These are phyloP conservation scores for Cylindrotheca closterium DNA, from an alignment of 108 stramenopile genomes.

Conservation along the genomic window DNA sequence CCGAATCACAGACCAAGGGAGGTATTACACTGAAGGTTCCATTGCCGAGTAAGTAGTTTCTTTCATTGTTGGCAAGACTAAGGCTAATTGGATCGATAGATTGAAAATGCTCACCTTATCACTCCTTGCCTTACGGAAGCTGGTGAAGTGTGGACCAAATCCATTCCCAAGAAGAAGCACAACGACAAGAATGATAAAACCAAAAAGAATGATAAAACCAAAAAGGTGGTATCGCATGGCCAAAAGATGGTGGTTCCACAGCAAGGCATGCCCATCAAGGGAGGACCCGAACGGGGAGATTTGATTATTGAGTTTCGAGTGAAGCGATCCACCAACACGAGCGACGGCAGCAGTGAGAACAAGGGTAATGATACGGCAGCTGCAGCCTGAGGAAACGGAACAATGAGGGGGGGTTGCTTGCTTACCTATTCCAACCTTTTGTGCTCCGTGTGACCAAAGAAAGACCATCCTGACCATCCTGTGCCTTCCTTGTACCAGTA, in stretches of 20 bases:
- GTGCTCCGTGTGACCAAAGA: too few relatives aligned
- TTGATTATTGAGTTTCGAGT: slow-evolving; percentile 62
- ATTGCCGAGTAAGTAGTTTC: slow-evolving; percentile 29
- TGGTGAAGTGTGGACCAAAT: slow-evolving; percentile 50
- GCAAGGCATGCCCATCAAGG: slow-evolving; percentile 72
- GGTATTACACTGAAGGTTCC: slow-evolving; percentile 51
- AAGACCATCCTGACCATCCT: too few relatives aligned
- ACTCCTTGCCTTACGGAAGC: background rate
- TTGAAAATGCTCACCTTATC: too few relatives aligned
- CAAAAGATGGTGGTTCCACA: slow-evolving; percentile 45
- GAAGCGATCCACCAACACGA: background rate
- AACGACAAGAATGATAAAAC: slow-evolving; percentile 11
- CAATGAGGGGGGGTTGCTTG: too few relatives aligned
- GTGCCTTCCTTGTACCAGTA: too few relatives aligned
- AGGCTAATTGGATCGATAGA: too few relatives aligned
- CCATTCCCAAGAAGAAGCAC: slow-evolving; percentile 3
- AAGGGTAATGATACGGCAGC: too few relatives aligned
- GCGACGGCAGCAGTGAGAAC: too few relatives aligned
- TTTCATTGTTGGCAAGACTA: background rate
- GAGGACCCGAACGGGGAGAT: slow-evolving; percentile 56
- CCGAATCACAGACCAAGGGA: slow-evolving; percentile 39
- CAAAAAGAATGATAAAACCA: slow-evolving; percentile 1
- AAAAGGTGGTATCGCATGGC: slow-evolving; percentile 30
- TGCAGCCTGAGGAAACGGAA: too few relatives aligned
- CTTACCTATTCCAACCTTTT: too few relatives aligned